A percentile compares a stretch with the other conserved stretches of the same genome.
Conservation (phyloP, 257 asterid species). For the Dorcoceras hygrometricum region DNA sequence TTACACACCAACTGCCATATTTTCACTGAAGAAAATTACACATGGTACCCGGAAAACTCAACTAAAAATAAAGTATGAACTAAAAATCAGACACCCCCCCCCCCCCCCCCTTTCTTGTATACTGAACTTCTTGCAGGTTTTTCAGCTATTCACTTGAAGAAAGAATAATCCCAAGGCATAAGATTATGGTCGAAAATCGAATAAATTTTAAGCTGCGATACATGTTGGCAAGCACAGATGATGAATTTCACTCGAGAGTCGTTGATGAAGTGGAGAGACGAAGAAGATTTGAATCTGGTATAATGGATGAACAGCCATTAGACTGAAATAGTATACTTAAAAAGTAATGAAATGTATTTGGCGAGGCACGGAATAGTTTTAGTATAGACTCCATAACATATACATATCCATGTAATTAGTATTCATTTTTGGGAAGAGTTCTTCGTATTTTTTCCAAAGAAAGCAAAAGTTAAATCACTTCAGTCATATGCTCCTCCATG, state of each 20-base stretch:
- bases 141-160: constrained; percentile 92
- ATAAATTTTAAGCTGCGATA: constrained; percentile 75
- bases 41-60: too few species aligned
- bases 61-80: too few species aligned
- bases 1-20: too few species aligned
- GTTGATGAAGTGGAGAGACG: constrained; percentile 60
- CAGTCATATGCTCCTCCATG: too few species aligned
- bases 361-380: constrained; percentile 1
- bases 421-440: too few species aligned
- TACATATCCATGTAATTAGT: too few species aligned
- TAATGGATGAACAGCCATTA: constrained; percentile 22
- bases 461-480: too few species aligned
- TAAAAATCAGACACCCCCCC: background rate
- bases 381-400: background rate
- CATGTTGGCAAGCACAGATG: constrained; percentile 71
- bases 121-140: constrained; percentile 49
- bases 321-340: background rate
- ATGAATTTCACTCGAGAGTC: constrained; percentile 59
- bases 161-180: constrained; percentile 75
- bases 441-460: too few species aligned
- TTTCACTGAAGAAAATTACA: too few species aligned
- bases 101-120: background rate
- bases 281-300: constrained; percentile 64
- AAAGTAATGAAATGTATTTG: background rate
- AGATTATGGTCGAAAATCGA: constrained; percentile 64